A percentile compares a stretch with the other conserved stretches of the same genome.
Evolutionary conservation across 108 stramenopile species (phyloP).

Genomic region (Fistulifera solaris): DNA sequence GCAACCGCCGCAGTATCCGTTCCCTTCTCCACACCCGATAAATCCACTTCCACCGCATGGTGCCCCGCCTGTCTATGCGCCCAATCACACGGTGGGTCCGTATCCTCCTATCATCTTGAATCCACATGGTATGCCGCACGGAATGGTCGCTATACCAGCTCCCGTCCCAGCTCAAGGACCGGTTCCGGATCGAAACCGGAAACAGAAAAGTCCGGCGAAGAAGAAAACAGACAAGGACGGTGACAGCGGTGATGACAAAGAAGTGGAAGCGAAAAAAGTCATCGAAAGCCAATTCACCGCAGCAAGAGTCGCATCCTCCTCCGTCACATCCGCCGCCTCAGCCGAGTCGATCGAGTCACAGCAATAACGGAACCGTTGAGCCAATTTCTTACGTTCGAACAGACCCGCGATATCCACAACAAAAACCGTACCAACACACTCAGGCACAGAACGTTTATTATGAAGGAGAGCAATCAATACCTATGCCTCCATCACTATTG

Average conservation of each 20-base stretch:
- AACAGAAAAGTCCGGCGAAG: neutral
- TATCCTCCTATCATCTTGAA: too few species aligned
- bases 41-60: neutral
- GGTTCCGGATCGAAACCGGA: constrained; percentile 3
- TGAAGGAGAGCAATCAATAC: constrained; percentile 2
- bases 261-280: neutral
- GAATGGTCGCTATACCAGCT: constrained; percentile 3
- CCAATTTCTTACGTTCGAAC: neutral
- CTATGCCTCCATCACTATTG: constrained; percentile 14
- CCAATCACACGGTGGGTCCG: too few species aligned
- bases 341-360: neutral
- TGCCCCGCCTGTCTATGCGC: too few species aligned
- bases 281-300: neutral
- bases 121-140: too few species aligned
- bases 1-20: too few species aligned
- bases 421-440: neutral
- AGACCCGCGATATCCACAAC: neutral
- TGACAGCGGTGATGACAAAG: neutral
- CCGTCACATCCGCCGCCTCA: neutral
- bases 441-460: neutral
- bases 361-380: neutral
- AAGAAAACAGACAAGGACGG: neutral
- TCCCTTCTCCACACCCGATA: neutral
- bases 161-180: constrained; percentile 7
- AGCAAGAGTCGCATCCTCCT: constrained; percentile 1